Conservation (phyloP, 2,329 filamentous ascomycete species). For the Hypoxylon sp. region DNA sequence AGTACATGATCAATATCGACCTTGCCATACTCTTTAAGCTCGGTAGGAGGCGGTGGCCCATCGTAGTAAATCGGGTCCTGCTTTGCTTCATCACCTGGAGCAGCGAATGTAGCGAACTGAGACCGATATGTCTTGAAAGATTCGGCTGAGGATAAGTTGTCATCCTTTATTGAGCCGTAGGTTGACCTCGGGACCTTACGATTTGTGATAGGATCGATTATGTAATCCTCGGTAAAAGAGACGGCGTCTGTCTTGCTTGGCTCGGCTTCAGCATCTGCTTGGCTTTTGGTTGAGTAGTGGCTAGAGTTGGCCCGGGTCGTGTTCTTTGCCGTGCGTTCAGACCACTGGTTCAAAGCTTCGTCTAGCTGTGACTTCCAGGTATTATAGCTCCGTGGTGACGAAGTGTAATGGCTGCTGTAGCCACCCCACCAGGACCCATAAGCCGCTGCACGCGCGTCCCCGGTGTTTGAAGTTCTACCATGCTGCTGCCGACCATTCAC, state of each 20-base stretch:
- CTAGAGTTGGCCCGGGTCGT: conserved; percentile 18
- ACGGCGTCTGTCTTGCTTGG: conserved; percentile 8
- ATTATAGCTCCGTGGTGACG: conserved; percentile 9
- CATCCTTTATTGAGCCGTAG: conserved; percentile 27
- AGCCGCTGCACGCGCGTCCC: conserved; percentile 50
- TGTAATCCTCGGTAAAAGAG: conserved; percentile 49
- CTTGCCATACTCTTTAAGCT: conserved; percentile 53
- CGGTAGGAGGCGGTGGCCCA: conserved; percentile 51
- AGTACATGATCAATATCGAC: conserved; percentile 49
- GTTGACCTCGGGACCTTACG: conserved; percentile 57
- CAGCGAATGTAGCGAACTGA: conserved; percentile 49
- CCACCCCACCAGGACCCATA: conserved; percentile 18
- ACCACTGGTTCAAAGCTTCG: conserved; percentile 27
- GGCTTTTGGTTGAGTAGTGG: background rate
- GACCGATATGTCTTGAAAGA: conserved; percentile 53
- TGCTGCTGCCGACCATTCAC: conserved; percentile 55
- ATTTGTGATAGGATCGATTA: conserved; percentile 71
- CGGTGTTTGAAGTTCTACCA: conserved; percentile 41
- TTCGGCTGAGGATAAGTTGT: conserved; percentile 45
- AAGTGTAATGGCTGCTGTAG: conserved; percentile 7
- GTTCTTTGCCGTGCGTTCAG: conserved; percentile 20
- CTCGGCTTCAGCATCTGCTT: conserved; percentile 10
- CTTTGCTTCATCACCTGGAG: conserved; percentile 36
- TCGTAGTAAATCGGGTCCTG: conserved; percentile 50
- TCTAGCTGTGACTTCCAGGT: conserved; percentile 39